Conservation (phyloP, 495 filamentous ascomycete species). For the Thermothielavioides terrestris region DNA sequence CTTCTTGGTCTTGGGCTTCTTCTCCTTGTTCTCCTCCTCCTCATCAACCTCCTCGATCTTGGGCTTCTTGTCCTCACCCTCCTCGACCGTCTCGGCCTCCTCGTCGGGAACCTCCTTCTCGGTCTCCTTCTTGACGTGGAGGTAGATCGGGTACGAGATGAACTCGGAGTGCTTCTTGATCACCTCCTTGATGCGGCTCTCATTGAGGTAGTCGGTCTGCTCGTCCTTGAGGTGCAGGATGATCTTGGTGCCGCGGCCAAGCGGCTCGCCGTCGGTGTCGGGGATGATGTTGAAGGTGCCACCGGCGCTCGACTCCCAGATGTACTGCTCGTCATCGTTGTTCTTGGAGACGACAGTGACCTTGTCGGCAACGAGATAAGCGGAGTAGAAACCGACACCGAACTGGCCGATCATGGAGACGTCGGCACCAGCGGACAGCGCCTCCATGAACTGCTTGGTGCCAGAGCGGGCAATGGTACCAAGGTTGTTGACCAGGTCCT, state of each 20-base stretch:
- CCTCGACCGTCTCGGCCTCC: conserved; percentile 68
- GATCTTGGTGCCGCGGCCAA: conserved; percentile 95
- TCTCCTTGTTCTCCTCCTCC: conserved; percentile 71
- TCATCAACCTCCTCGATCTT: conserved; percentile 76
- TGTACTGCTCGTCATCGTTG: conserved; percentile 99
- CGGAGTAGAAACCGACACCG: conserved; percentile 99
- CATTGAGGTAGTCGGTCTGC: conserved; percentile 96
- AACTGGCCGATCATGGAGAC: conserved; percentile 99
- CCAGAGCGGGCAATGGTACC: conserved; percentile 98
- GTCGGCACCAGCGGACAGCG: conserved; percentile 93
- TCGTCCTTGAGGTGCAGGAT: conserved; percentile 98
- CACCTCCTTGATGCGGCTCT: conserved; percentile 99
- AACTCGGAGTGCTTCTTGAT: conserved; percentile 99
- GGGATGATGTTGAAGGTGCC: conserved; percentile 91
- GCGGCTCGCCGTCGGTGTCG: conserved; percentile 81
- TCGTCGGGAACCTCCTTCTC: conserved; percentile 98
- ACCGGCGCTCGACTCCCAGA: conserved; percentile 97
- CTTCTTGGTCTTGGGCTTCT: conserved; percentile 99
- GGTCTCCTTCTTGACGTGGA: conserved; percentile 96
- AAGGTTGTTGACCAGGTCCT: conserved; percentile 99
- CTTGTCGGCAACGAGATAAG: conserved; percentile 95
- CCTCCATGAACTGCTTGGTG: conserved; percentile 99
- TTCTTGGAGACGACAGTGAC: conserved; percentile 95
- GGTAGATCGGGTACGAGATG: conserved; percentile 99
- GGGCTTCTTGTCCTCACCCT: conserved; percentile 71